These are phyloP conservation scores for Rheum nobile DNA, from an alignment of 148 eudicot genomes.

Conservation along the genomic window DNA sequence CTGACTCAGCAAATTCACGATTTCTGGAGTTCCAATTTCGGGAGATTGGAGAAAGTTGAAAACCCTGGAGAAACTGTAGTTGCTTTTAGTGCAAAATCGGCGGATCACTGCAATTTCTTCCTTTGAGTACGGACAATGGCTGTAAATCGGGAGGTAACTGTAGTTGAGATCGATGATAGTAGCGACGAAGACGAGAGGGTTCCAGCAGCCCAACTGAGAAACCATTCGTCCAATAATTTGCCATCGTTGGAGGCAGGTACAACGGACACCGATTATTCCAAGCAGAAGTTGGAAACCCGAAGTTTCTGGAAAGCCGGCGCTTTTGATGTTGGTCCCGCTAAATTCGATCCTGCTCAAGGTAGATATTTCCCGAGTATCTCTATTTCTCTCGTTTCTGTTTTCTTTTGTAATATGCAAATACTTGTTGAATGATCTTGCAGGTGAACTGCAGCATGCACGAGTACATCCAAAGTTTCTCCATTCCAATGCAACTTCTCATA, in stretches of 20 bases:
- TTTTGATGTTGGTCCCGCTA: slow-evolving; percentile 38
- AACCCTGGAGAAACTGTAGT: too few relatives aligned
- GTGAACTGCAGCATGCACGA: slow-evolving; percentile 94
- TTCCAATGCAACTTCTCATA: slow-evolving; percentile 98
- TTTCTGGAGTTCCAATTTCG: too few relatives aligned
- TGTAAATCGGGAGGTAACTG: slow-evolving; percentile 8
- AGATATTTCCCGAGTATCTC: neutral
- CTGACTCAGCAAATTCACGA: too few relatives aligned
- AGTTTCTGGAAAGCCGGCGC: slow-evolving; percentile 96
- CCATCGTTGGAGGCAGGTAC: neutral
- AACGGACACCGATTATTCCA: slow-evolving; percentile 13
- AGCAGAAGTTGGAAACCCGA: slow-evolving; percentile 39
- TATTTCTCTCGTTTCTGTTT: neutral
- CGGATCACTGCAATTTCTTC: too few relatives aligned
- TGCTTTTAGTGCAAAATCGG: too few relatives aligned
- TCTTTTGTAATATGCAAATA: neutral
- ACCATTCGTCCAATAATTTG: slow-evolving; percentile 7
- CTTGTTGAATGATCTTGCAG: slow-evolving; percentile 21
- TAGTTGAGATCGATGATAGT: slow-evolving; percentile 38
- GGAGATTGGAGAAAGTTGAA: too few relatives aligned
- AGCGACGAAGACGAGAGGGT: slow-evolving; percentile 57
- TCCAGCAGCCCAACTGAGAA: slow-evolving; percentile 2
- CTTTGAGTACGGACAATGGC: slow-evolving; percentile 4
- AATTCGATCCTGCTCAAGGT: slow-evolving; percentile 42
- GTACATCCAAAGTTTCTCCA: slow-evolving; percentile 97